Evolutionary conservation across 768 basidiomycete species (phyloP), one percentile per base, ranked within the genome.

Genomic region (Lentinula aciculospora): DNA sequence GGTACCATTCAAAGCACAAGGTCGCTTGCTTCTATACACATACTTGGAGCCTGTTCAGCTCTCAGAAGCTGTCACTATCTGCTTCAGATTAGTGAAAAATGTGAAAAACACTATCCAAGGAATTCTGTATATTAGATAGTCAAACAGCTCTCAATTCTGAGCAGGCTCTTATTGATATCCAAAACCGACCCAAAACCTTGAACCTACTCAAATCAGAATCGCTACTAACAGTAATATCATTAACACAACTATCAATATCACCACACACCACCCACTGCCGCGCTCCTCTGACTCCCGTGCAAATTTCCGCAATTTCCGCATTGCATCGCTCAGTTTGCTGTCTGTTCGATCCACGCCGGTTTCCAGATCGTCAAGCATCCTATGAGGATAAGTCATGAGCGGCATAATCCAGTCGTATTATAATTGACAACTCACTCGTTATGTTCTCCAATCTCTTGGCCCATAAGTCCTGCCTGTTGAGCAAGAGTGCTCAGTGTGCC

Each of bases 391-490:
- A 13, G 21, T n/a, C n/a, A 42, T 57, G 56, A 56, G 7, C 49
- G 6, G 53, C 21, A 32, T 13, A 36, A 50, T 25, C 53, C 56
- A 49, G 34, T 5, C 40, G 28, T 10, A 13, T 13, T 57, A 37
- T 15, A 57, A 42, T 44, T 40, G 23, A 27, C 21, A 53, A 70
- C 69, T 61, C 61, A 96, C 96, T 92, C 92, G 63, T 88, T 91
- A 65, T 99, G 97, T 67, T 95, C 93, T 8, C 69, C 76, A 50
- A 98, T 91, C 68, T 99, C 97, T 58, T 84, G 85, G 0, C 96
- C 96, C 85, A 99, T 99, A 31, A 98, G 75, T 10, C 88, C 89
- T 0, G 97, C 97, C 72, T 98, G 97, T 61, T 91, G 86, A 0
- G 88, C 86, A 6, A 99, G 75, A 0, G 89, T 94, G 57, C 68